Evolutionary conservation across 2,329 filamentous ascomycete species (phyloP).

Genomic region (Atkinsonella texensis): DNA sequence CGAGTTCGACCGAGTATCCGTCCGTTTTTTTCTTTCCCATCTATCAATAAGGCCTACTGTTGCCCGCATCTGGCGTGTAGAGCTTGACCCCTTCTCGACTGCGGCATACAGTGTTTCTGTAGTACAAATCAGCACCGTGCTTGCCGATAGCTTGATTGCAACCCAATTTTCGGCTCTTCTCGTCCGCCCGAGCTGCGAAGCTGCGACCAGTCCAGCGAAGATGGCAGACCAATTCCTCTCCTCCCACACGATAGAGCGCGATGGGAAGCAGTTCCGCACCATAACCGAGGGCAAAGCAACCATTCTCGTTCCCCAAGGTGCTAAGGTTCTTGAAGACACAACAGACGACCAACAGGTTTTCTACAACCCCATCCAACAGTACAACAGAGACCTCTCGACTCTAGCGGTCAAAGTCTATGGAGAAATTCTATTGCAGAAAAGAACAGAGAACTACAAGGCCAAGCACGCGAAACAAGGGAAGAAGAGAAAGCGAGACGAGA

Average conservation of each 20-base stretch:
- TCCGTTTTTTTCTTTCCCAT: too few relatives aligned
- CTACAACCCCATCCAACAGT: conserved; percentile 98
- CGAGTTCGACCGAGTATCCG: background rate
- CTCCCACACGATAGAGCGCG: conserved; percentile 17
- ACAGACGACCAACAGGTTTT: conserved; percentile 71
- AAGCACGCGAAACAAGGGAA: conserved; percentile 30
- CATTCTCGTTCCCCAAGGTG: conserved; percentile 39
- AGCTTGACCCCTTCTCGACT: background rate
- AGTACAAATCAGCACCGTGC: background rate
- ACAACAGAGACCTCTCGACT: conserved; percentile 91
- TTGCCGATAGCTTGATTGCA: background rate
- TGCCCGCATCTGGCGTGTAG: background rate
- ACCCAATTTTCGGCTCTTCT: conserved; percentile 2
- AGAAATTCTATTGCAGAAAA: conserved; percentile 45
- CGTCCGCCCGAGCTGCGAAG: conserved; percentile 1
- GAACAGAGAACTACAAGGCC: conserved; percentile 22
- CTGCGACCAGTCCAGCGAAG: conserved; percentile 1
- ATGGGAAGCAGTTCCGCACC: conserved; percentile 38
- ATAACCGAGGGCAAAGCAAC: conserved; percentile 45
- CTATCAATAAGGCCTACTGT: too few relatives aligned
- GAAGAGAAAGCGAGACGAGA: conserved; percentile 35
- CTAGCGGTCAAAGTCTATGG: conserved; percentile 85
- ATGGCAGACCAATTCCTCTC: conserved; percentile 10
- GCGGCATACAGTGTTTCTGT: background rate
- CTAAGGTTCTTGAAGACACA: conserved; percentile 35